Evolutionary conservation across 371 early-diverging fungal species (phyloP), one percentile per base, ranked within the genome.

Genomic region (Blyttiomyces sp.): DNA sequence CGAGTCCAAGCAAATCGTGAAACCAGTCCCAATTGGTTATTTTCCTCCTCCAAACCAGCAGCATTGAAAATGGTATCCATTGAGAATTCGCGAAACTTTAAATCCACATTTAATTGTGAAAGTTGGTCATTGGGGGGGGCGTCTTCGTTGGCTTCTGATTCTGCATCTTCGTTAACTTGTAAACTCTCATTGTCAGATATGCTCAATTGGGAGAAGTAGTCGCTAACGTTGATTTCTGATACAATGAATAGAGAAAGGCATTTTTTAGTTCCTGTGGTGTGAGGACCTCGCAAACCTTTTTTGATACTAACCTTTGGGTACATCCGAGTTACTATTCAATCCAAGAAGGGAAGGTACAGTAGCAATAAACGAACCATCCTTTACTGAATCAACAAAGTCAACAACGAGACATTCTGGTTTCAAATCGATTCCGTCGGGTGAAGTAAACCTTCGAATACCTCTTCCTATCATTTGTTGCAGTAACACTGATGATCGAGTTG

Each of bases 391-490:
- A 42, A 88, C 88, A 74, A 94, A 88, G 58, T 96, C 96, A 36
- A 95, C 68, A 0, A 93, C 80, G n/a, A 90, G 71, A 57, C 96
- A 95, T 54, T 89, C 80, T 4, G 69, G 54, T 66, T 96, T 96
- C 6, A 13, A 24, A 7, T 16, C 13, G 13, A n/a, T 49, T 19
- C 28, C 36, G 17, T 36, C 30, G 19, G 9, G 26, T 54, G 53
- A 66, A 30, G 23, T 46, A 46, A 60, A 49, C 1, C 71, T 67
- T 1, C 95, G 81, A 82, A 95, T 77, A 3, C 96, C 96, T 26
- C 96, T 83, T 2, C 96, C 96, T 53, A 96, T 74, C 96, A 96
- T 96, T 71, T 96, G 96, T 64, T 89, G 91, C 74, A 92, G 88
- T 48, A 96, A 76, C 1, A 84, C 88, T 7, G 75, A 66, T 11